Conservation (phyloP, 2,329 filamentous ascomycete genomes). For the Talaromyces pinophilus region DNA sequence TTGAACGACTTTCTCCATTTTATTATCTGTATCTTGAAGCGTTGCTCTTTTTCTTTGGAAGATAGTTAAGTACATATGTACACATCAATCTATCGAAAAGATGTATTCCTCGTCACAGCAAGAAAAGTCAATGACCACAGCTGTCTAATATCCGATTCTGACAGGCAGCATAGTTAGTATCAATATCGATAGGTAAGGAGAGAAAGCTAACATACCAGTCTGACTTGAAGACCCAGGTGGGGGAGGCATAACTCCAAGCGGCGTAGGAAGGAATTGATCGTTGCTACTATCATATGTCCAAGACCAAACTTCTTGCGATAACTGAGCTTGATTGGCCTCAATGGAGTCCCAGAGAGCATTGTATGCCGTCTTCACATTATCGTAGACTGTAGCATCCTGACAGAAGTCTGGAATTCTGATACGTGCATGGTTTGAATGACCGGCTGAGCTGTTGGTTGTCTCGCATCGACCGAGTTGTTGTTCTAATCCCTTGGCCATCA, state of each 20-base stretch:
- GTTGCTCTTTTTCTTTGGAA: background rate
- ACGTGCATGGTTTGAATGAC: background rate
- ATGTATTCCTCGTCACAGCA: conserved; percentile 51
- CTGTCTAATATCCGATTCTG: conserved; percentile 58
- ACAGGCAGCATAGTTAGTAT: background rate
- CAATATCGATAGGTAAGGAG: background rate
- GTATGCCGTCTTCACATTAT: conserved; percentile 55
- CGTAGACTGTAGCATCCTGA: conserved; percentile 44
- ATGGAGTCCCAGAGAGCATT: conserved; percentile 63
- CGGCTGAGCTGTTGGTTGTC: background rate
- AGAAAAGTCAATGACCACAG: conserved; percentile 62
- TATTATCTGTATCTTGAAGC: background rate
- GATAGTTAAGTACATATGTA: background rate
- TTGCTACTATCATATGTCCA: conserved; percentile 55
- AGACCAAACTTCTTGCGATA: conserved; percentile 64
- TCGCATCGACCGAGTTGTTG: conserved; percentile 58
- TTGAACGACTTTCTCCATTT: background rate
- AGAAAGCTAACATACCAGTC: conserved; percentile 32
- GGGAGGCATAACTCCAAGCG: conserved; percentile 55
- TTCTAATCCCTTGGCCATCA: conserved; percentile 64
- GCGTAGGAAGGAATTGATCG: conserved; percentile 51
- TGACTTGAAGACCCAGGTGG: conserved; percentile 46
- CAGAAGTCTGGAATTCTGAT: conserved; percentile 54
- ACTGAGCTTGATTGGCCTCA: conserved; percentile 54
- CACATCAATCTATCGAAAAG: conserved; percentile 17